These are phyloP conservation scores for Lasiodiplodia theobromae DNA, from an alignment of 2,329 filamentous ascomycete species.

Conservation along the genomic window DNA sequence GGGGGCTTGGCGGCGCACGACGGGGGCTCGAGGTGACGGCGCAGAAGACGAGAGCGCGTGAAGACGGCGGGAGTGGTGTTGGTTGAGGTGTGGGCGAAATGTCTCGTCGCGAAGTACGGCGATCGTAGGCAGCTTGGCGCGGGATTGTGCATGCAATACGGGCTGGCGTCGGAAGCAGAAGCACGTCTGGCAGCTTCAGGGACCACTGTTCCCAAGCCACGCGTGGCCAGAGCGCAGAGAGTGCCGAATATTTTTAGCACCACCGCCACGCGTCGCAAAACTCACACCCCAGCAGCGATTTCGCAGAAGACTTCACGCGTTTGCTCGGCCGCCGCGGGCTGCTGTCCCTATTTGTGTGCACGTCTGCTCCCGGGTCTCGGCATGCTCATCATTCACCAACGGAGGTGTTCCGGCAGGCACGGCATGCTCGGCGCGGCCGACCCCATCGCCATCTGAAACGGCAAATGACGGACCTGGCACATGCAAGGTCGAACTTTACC, in stretches of 20 bases:
- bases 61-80: neutral
- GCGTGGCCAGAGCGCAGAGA: slow-evolving; percentile 5
- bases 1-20: slow-evolving; percentile 11
- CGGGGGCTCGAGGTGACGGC: neutral
- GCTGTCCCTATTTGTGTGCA: slow-evolving; percentile 12
- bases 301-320: neutral
- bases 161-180: slow-evolving; percentile 17
- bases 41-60: slow-evolving; percentile 9
- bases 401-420: slow-evolving; percentile 13
- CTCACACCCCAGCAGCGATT: neutral
- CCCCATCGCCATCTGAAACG: slow-evolving; percentile 24
- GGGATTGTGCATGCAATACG: slow-evolving; percentile 25
- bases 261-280: slow-evolving; percentile 22
- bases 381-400: neutral
- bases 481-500: slow-evolving; percentile 17
- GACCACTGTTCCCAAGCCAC: slow-evolving; percentile 18
- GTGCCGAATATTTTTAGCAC: slow-evolving; percentile 22
- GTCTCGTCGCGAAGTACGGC: slow-evolving; percentile 22
- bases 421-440: slow-evolving; percentile 12
- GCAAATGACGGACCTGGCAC: slow-evolving; percentile 11
- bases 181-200: slow-evolving; percentile 18
- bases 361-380: slow-evolving; percentile 7
- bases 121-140: slow-evolving; percentile 24
- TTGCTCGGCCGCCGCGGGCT: neutral
- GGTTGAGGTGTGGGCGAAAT: slow-evolving; percentile 25